These are phyloP conservation scores for Mucor saturninus DNA, from an alignment of 371 early-diverging fungal species.

Conservation along the genomic window DNA sequence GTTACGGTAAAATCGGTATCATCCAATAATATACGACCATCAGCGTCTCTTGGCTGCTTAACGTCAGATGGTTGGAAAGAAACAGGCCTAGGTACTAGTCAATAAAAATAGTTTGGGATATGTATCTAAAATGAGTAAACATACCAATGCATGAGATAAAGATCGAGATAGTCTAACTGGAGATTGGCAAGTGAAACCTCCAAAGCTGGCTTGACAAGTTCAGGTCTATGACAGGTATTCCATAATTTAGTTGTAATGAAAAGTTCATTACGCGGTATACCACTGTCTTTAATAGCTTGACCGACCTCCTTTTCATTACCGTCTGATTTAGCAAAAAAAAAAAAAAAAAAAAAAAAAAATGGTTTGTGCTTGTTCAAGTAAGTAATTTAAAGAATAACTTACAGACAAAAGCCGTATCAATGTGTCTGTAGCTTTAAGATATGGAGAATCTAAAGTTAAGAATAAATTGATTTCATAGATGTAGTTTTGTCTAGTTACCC, in stretches of 20 bases:
- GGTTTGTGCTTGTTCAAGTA: neutral
- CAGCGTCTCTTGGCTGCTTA: conserved; percentile 27
- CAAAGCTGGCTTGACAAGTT: conserved; percentile 52
- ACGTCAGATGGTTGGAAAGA: conserved; percentile 29
- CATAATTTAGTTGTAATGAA: conserved; percentile 81
- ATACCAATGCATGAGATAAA: conserved; percentile 63
- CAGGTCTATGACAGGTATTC: conserved; percentile 64
- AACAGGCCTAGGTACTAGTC: conserved; percentile 24
- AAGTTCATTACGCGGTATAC: conserved; percentile 58
- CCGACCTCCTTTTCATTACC: conserved; percentile 40
- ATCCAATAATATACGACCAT: conserved; percentile 25
- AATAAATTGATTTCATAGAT: neutral
- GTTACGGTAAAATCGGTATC: conserved; percentile 40
- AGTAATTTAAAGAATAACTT: conserved; percentile 6
- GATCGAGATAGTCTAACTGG: conserved; percentile 70
- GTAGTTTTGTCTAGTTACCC: conserved; percentile 18
- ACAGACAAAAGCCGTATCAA: conserved; percentile 40
- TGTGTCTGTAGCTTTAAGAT: conserved; percentile 25
- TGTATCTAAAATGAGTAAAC: neutral
- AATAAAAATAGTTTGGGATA: neutral
- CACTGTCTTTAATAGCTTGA: conserved; percentile 54
- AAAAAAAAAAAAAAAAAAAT: neutral
- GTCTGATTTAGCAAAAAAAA: conserved; percentile 12
- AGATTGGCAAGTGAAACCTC: conserved; percentile 59
- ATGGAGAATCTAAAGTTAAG: neutral